Conservation (phyloP, 306 rosid genomes). For the Heteromeles arbutifolia region DNA sequence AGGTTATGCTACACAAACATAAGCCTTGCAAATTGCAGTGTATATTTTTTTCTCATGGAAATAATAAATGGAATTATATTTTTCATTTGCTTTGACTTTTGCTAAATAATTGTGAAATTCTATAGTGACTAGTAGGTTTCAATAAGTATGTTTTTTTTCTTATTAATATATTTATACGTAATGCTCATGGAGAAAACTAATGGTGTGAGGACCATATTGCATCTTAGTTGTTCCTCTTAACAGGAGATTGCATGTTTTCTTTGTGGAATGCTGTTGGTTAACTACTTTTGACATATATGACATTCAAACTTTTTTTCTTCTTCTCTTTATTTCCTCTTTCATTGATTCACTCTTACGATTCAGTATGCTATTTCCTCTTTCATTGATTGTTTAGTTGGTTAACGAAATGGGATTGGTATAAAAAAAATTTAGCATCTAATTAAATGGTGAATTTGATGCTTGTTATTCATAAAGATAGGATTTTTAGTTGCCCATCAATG, state of each 20-base stretch:
- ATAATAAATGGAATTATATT: not conserved
- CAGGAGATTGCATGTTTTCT: not conserved
- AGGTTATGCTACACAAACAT: not conserved
- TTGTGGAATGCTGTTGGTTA: not conserved
- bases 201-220: not conserved
- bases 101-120: not conserved
- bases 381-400: not conserved
- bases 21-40: not conserved
- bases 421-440: not conserved
- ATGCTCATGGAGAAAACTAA: not conserved
- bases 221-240: not conserved
- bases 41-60: not conserved
- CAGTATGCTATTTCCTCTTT: constrained; percentile 4
- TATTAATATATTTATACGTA: not conserved
- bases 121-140: not conserved
- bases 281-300: not conserved
- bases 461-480: not conserved
- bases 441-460: not conserved
- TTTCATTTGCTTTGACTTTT: not conserved
- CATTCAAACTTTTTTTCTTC: not conserved
- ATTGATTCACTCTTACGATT: not conserved
- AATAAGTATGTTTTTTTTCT: not conserved
- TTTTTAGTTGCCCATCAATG: not conserved
- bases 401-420: not conserved
- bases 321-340: not conserved